Evolutionary conservation across 192 early-diverging fungal genomes (phyloP), one percentile per base, ranked within the genome.

Genomic region (Dissophora globulifera): DNA sequence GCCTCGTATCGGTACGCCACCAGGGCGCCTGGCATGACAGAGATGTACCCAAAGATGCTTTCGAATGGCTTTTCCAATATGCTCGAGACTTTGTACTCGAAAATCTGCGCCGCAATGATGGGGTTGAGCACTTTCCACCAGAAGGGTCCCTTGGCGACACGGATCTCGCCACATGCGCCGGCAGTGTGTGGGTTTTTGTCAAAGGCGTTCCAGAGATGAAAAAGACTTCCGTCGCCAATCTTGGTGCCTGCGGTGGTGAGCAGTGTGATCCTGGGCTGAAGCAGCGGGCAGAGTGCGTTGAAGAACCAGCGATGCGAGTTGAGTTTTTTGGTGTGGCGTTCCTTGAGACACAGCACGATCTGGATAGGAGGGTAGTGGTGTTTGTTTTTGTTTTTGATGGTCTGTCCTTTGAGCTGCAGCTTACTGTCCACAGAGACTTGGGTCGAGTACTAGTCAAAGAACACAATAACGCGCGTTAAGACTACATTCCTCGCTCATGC

Each of bases 281-380:
- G 46, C 16, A 76, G 10, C 26, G 72, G 72, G 19, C 72, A 76
- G 1, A 76, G 47, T 1, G 63, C 62, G 29, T 76, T 66, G 52
- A 76, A 76, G 47, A 76, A 76, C 72, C 72, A 76, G 12, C 72
- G 72, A 26, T 76, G 72, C 27, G 72, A 76, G 50, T 76, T 76
- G 27, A 76, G 72, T 42, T 76, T 76, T n/a, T 76, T 76, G 22
- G 72, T 76, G 23, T 76, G 72, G 11, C 72, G 72, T 42, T 76
- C 72, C 58, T 76, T 76, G 23, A 76, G 63, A 50, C 72, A 76
- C 30, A 76, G 62, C 6, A 76, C 58, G 30, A 76, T 76, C 31
- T 76, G 72, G 19, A 76, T 62, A 9, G 72, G 72, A 16, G 72
- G 72, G 22, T 50, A 76, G 23, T 67, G 72, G 47, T 76, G 58